Conservation (phyloP, 495 filamentous ascomycete species). For the Hypoxylon intermedium region DNA sequence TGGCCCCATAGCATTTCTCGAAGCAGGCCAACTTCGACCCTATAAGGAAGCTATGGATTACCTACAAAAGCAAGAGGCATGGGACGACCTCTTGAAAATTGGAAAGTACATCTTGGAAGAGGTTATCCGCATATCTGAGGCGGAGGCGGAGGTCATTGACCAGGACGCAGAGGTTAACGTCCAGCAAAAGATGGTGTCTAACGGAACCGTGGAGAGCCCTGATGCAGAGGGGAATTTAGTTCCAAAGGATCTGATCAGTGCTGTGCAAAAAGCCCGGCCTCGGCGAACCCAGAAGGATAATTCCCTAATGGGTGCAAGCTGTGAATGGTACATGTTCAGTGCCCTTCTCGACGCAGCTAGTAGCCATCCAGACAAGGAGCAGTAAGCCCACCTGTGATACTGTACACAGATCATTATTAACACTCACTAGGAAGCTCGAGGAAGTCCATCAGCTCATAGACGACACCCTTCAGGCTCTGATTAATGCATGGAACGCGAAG, state of each 20-base stretch:
- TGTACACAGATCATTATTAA: constrained; percentile 4
- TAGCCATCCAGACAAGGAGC: constrained; percentile 36
- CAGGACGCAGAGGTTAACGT: constrained; percentile 10
- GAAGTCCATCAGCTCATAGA: constrained; percentile 33
- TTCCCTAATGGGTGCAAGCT: constrained; percentile 20
- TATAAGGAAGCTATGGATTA: constrained; percentile 19
- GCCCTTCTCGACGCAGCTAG: constrained; percentile 41
- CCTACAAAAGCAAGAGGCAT: constrained; percentile 8
- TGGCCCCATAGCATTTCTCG: constrained; percentile 34
- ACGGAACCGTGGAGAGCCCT: neutral
- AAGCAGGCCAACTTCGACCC: constrained; percentile 15
- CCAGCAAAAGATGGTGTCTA: neutral
- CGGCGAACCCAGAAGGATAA: neutral
- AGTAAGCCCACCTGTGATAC: constrained; percentile 33
- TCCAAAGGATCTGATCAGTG: constrained; percentile 12
- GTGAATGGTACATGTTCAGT: constrained; percentile 46
- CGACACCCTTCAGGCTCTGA: constrained; percentile 9
- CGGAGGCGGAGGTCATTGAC: constrained; percentile 14
- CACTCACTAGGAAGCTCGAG: constrained; percentile 37
- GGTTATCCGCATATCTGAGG: constrained; percentile 12
- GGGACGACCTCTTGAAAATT: constrained; percentile 23
- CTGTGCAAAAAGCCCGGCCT: constrained; percentile 16
- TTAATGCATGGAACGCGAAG: constrained; percentile 9
- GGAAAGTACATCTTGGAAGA: constrained; percentile 21
- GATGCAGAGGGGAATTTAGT: neutral